Percentiles rank a stretch among this genome's conserved stretches.
Evolutionary conservation across 2,329 filamentous ascomycete species (phyloP).

Genomic region (Arthroderma sp.): DNA sequence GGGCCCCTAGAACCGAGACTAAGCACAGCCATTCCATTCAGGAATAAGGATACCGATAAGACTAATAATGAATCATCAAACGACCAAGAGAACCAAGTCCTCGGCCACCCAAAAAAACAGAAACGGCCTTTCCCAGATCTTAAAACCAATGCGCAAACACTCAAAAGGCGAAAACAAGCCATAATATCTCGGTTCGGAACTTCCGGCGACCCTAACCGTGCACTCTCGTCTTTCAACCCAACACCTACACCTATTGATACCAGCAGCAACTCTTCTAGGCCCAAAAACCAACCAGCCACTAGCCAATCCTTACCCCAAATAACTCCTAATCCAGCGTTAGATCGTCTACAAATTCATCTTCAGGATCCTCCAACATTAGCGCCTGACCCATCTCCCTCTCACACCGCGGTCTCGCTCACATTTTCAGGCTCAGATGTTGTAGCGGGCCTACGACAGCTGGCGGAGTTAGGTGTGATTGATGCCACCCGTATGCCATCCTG

Average conservation of each 20-base stretch:
- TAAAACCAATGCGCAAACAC: slow-evolving; percentile 4
- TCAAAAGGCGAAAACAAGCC: slow-evolving; percentile 49
- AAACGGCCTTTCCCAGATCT: slow-evolving; percentile 12
- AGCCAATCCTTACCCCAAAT: not conserved
- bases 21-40: not conserved
- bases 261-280: not conserved
- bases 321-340: slow-evolving; percentile 21
- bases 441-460: slow-evolving; percentile 63
- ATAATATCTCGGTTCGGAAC: slow-evolving; percentile 61
- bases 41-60: not conserved
- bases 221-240: not conserved
- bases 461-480: slow-evolving; percentile 61
- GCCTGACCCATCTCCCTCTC: slow-evolving; percentile 11
- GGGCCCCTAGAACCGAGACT: slow-evolving; percentile 39
- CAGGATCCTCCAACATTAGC: slow-evolving; percentile 33
- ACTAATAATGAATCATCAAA: slow-evolving; percentile 23
- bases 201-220: slow-evolving; percentile 32
- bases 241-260: not conserved
- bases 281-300: slow-evolving; percentile 4
- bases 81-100: slow-evolving; percentile 15
- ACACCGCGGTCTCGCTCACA: slow-evolving; percentile 39
- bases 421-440: slow-evolving; percentile 72
- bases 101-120: slow-evolving; percentile 13
- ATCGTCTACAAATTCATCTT: slow-evolving; percentile 40
- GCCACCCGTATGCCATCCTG: slow-evolving; percentile 72